Evolutionary conservation across 768 basidiomycete species (phyloP).

Genomic region (Porpolomopsis calyptriformis): DNA sequence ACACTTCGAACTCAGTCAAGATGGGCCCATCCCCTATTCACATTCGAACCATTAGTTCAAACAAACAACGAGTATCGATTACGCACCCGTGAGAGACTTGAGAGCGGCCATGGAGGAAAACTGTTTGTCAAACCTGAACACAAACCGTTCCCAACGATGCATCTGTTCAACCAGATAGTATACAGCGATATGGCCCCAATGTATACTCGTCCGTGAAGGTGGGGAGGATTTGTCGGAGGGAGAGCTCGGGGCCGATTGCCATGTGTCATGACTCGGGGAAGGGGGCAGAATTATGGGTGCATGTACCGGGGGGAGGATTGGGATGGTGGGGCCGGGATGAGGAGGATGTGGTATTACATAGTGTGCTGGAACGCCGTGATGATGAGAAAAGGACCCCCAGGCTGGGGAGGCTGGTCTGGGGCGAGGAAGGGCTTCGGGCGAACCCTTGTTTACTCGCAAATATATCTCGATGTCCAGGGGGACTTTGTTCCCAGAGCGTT

Average conservation of each 20-base stretch:
- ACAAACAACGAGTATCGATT: too few species aligned
- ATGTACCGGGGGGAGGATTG: constrained; percentile 26
- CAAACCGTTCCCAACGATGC: constrained; percentile 72
- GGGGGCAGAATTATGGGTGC: constrained; percentile 39
- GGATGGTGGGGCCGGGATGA: constrained; percentile 17
- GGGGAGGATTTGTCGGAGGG: constrained; percentile 17
- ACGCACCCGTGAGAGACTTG: constrained; percentile 59
- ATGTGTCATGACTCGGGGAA: constrained; percentile 31
- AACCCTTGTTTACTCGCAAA: constrained; percentile 38
- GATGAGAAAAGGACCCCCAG: constrained; percentile 25
- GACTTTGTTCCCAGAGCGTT: constrained; percentile 59
- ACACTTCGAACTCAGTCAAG: constrained; percentile 68
- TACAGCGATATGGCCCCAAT: constrained; percentile 75
- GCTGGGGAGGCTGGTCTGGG: constrained; percentile 24
- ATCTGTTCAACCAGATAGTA: constrained; percentile 73
- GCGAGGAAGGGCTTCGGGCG: constrained; percentile 16
- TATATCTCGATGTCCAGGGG: constrained; percentile 77
- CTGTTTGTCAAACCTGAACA: constrained; percentile 70
- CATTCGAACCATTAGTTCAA: too few species aligned
- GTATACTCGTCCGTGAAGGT: constrained; percentile 38
- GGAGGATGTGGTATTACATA: constrained; percentile 29
- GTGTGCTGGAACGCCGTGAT: constrained; percentile 20
- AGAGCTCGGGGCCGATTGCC: constrained; percentile 23
- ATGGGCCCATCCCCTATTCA: constrained; percentile 66
- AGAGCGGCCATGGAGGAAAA: constrained; percentile 66